Conservation (phyloP, 345 rosid genomes). For the Lagerstroemia speciosa region DNA sequence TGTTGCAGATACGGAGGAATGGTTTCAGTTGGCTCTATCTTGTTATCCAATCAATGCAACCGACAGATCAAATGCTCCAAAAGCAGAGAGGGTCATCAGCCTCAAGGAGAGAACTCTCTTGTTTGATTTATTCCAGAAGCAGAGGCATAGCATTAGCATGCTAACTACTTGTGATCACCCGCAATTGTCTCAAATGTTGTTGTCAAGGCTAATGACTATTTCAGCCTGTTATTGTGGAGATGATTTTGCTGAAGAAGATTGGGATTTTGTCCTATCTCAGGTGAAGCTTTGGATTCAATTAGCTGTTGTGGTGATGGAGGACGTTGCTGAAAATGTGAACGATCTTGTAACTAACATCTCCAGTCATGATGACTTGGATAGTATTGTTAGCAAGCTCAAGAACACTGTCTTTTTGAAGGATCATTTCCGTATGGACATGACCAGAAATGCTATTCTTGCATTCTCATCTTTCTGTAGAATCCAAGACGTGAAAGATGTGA, state of each 20-base stretch:
- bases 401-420: slow-evolving; percentile 46
- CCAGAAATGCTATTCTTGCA: slow-evolving; percentile 60
- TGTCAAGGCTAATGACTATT: slow-evolving; percentile 55
- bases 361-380: slow-evolving; percentile 29
- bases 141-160: slow-evolving; percentile 39
- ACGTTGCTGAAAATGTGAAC: slow-evolving; percentile 66
- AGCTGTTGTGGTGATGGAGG: slow-evolving; percentile 86
- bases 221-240: slow-evolving; percentile 80
- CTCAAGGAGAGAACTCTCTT: slow-evolving; percentile 50
- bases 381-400: slow-evolving; percentile 38
- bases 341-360: slow-evolving; percentile 37
- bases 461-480: slow-evolving; percentile 42
- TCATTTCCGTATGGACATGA: slow-evolving; percentile 33
- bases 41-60: slow-evolving; percentile 60
- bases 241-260: slow-evolving; percentile 72
- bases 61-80: slow-evolving; percentile 35
- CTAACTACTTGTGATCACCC: slow-evolving; percentile 31
- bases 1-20: slow-evolving; percentile 68
- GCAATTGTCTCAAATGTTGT: slow-evolving; percentile 44
- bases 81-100: slow-evolving; percentile 45
- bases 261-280: slow-evolving; percentile 65
- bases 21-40: slow-evolving; percentile 71
- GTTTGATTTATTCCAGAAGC: slow-evolving; percentile 72
- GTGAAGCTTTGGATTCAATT: slow-evolving; percentile 74
- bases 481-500: slow-evolving; percentile 27